phyloP scores from a whole-genome alignment of 2,329 filamentous ascomycete genomes.

The Alternaria tenuissima region DNA sequence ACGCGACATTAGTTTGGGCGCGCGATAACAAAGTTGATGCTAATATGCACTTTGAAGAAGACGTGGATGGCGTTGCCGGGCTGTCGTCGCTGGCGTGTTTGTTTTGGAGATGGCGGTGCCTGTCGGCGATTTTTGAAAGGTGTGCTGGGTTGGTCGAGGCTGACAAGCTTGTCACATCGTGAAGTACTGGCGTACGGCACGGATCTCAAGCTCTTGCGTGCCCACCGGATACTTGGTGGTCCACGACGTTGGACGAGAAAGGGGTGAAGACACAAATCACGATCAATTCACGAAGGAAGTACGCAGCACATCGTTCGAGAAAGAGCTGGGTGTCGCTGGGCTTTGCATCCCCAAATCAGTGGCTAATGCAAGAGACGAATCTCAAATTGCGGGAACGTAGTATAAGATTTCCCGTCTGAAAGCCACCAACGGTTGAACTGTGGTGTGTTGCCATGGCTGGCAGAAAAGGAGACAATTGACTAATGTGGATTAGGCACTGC shows the following conservation, averaged over 20 bases:
- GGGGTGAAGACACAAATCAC: background rate
- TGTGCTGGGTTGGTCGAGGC: slow-evolving; percentile 13
- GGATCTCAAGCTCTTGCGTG: slow-evolving; percentile 21
- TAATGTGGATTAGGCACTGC: slow-evolving; percentile 6
- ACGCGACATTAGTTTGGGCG: slow-evolving; percentile 31
- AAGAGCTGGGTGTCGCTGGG: background rate
- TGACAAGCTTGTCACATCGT: slow-evolving; percentile 17
- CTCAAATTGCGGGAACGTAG: slow-evolving; percentile 2
- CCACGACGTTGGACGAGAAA: slow-evolving; percentile 5
- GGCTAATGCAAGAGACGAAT: slow-evolving; percentile 11
- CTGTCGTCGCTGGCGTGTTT: slow-evolving; percentile 3
- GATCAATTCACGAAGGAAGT: slow-evolving; percentile 3
- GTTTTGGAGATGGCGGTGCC: slow-evolving; percentile 1
- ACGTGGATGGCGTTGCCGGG: background rate
- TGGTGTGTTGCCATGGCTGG: slow-evolving; percentile 14
- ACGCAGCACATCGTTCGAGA: background rate
- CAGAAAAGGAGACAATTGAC: slow-evolving; percentile 12
- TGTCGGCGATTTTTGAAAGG: slow-evolving; percentile 2
- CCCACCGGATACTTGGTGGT: slow-evolving; percentile 13
- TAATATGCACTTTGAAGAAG: slow-evolving; percentile 10
- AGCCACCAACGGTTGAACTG: slow-evolving; percentile 23
- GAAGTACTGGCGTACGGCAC: slow-evolving; percentile 16
- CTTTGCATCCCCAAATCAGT: slow-evolving; percentile 10
- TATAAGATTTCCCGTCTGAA: slow-evolving; percentile 17
- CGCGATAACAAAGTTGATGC: slow-evolving; percentile 1